A percentile compares a stretch with the other conserved stretches of the same genome.
Evolutionary conservation across 75 land plant genomes (phyloP).

Genomic region (Cupressus sempervirens): DNA sequence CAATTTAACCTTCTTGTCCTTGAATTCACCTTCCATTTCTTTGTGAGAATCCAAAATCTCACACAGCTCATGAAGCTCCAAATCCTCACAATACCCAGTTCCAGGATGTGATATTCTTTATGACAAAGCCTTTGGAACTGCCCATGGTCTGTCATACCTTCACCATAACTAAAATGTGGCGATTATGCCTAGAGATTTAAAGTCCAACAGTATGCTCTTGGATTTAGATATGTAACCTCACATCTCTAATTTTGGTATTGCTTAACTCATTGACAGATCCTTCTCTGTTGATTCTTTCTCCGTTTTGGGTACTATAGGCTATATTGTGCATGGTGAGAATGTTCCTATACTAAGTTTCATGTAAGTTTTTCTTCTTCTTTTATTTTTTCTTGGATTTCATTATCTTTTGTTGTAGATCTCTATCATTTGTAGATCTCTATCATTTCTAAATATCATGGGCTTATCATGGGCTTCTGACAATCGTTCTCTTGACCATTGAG

Average conservation of each 20-base stretch:
- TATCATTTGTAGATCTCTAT: too few species aligned
- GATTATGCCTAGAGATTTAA: too few species aligned
- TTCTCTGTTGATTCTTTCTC: conserved; percentile 15
- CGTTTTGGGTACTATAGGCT: conserved; percentile 41
- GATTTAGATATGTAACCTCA: conserved; percentile 13
- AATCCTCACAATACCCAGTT: conserved; percentile 48
- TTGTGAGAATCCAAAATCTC: conserved; percentile 16
- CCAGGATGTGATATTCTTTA: conserved; percentile 46
- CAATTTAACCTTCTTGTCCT: conserved; percentile 24
- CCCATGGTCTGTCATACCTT: conserved; percentile 38
- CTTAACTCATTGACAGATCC: conserved; percentile 18
- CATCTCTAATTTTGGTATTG: conserved; percentile 41
- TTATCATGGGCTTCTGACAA: too few species aligned
- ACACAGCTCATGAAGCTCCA: conserved; percentile 37
- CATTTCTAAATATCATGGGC: too few species aligned
- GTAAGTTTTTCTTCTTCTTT: too few species aligned
- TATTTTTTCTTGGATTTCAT: too few species aligned
- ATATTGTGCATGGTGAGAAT: conserved; percentile 43
- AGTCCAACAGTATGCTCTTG: too few species aligned
- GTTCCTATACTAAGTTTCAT: background rate
- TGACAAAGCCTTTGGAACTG: conserved; percentile 60
- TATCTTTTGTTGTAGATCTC: conserved; percentile 20
- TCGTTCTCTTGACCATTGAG: too few species aligned
- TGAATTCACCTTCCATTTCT: conserved; percentile 13
- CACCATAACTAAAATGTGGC: too few species aligned